Percentiles rank a stretch among this genome's conserved stretches.
Evolutionary conservation across 768 basidiomycete species (phyloP).

Genomic region (Termitomyces sp.): DNA sequence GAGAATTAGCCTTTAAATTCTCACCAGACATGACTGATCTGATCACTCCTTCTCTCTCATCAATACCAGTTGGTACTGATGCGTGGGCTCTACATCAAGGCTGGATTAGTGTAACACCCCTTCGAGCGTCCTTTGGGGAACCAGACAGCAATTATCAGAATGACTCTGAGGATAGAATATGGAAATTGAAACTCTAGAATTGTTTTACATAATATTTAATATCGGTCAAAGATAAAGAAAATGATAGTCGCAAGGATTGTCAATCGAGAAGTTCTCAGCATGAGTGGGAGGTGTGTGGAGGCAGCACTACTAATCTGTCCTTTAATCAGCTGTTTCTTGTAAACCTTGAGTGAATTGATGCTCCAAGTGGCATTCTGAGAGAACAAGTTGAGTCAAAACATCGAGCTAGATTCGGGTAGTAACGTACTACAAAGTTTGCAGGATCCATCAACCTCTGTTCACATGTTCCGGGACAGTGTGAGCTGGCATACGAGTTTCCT

Average conservation of each 20-base stretch:
- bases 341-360: conserved; percentile 77
- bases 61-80: conserved; percentile 76
- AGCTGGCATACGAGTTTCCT: conserved; percentile 73
- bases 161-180: conserved; percentile 36
- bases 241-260: not conserved
- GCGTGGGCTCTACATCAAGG: conserved; percentile 75
- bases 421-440: conserved; percentile 63
- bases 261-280: not conserved
- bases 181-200: conserved; percentile 56
- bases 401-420: not conserved
- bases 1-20: conserved; percentile 66
- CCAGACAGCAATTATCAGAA: conserved; percentile 30
- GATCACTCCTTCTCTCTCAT: conserved; percentile 52
- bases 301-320: conserved; percentile 26
- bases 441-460: conserved; percentile 60
- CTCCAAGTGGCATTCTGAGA: conserved; percentile 75
- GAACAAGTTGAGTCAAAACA: not conserved
- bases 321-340: conserved; percentile 50
- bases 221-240: not conserved
- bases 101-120: conserved; percentile 72
- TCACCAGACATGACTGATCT: conserved; percentile 65
- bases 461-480: conserved; percentile 74
- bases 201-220: not conserved
- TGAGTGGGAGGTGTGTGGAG: not conserved
- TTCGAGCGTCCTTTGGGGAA: conserved; percentile 74